These are phyloP conservation scores for Sphaerulina vaccinii DNA, from an alignment of 2,329 filamentous ascomycete species.

Conservation along the genomic window DNA sequence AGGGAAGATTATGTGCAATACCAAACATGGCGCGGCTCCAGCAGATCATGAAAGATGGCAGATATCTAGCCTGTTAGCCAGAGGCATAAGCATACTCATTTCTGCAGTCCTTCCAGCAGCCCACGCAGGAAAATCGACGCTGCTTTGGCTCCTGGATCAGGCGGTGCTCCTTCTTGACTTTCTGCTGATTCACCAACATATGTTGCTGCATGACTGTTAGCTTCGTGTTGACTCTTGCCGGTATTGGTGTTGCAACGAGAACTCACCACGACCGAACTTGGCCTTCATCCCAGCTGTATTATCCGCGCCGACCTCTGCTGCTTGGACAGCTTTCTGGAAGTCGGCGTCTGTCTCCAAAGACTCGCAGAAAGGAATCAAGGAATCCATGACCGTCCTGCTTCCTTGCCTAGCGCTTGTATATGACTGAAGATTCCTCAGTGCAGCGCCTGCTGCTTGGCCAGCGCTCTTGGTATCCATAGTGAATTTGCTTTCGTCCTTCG, in stretches of 20 bases:
- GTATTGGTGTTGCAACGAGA: background rate
- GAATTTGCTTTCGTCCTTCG: conserved; percentile 26
- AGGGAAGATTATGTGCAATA: no score
- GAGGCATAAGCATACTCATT: background rate
- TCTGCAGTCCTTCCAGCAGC: conserved; percentile 28
- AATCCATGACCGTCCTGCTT: conserved; percentile 41
- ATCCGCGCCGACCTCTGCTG: conserved; percentile 36
- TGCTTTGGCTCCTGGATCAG: conserved; percentile 41
- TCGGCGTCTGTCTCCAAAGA: conserved; percentile 30
- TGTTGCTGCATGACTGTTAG: conserved; percentile 26
- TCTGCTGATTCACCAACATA: conserved; percentile 38
- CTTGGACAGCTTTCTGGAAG: conserved; percentile 34
- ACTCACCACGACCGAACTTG: conserved; percentile 38
- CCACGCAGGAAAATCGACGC: conserved; percentile 39
- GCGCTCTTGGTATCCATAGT: conserved; percentile 28
- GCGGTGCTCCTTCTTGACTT: conserved; percentile 30
- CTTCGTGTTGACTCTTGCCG: background rate
- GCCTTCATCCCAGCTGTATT: conserved; percentile 39
- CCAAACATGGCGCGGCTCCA: no score
- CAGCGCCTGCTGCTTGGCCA: conserved; percentile 37
- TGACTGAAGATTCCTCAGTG: conserved; percentile 45
- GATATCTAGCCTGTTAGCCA: background rate
- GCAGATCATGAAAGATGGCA: no score
- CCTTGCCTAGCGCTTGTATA: conserved; percentile 39
- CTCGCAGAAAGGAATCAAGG: conserved; percentile 41